Base-by-base conservation (phyloP, 1,284 basidiomycete species). In the Acaromyces ingoldii region DNA sequence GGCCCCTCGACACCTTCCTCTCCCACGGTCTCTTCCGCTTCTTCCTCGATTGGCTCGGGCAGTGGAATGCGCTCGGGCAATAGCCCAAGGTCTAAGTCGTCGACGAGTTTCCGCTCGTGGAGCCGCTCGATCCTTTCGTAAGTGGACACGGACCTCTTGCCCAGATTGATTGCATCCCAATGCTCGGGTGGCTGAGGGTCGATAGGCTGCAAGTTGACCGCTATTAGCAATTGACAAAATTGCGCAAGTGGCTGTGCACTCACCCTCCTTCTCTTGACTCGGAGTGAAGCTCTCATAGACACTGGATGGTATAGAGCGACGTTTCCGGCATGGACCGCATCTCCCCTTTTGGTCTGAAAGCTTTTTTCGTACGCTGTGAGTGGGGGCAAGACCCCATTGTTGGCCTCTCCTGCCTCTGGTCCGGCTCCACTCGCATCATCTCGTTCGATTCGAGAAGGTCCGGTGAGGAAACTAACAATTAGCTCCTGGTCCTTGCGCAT, bases 51-150 rank as follows among this genome's bases (percentile, higher is more conserved):
- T n/a, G 13, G 13, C 13, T 34, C 33, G 13, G 42, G 42, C 15
- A 45, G 13, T 45, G 30, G 29, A 6, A 45, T 29, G 17, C 26
- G 17, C 6, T 45, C 42, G 2, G 42, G 42, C 22, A 45, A 29
- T 6, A 19, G 17, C 19, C n/a, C 17, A 4, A 25, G 25, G 4
- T n/a, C 25, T 31, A 45, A 22, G 24, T 45, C 42, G 15, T 45
- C 42, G 4, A 45, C 42, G 5, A 29, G 19, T n/a, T 26, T 45
- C 3, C 42, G 42, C 6, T 45, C 42, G 26, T 45, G 42, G 17
- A 45, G 24, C 34, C 42, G 19, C 34, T 45, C 42, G 24, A 45
- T 45, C 42, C 34, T 45, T 25, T 45, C 42, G 19, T 45, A 45
- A 28, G 34, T 25, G 4, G 42, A 45, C 4, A 45, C 15, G 19